A percentile compares a stretch with the other conserved stretches of the same genome.
phyloP scores from a whole-genome alignment of 2,329 filamentous ascomycete species.

The Myotisia sp. region DNA sequence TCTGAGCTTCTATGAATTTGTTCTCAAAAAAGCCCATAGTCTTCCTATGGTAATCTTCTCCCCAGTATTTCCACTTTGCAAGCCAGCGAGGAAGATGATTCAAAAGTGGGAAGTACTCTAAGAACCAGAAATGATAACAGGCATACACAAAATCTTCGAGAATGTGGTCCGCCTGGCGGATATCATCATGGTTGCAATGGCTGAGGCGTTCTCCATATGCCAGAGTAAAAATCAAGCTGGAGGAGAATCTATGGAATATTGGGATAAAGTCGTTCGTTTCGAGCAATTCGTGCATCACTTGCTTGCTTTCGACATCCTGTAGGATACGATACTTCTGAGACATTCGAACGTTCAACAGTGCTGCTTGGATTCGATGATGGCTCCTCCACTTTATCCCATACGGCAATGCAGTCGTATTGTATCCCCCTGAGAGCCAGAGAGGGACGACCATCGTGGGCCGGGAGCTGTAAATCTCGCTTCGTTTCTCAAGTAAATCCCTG shows the following conservation, averaged over 20 bases:
- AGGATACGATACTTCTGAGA: slow-evolving; percentile 8
- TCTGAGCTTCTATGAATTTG: background rate
- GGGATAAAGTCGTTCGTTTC: slow-evolving; percentile 8
- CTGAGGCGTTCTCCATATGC: slow-evolving; percentile 11
- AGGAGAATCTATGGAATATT: slow-evolving; percentile 9
- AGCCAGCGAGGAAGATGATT: background rate
- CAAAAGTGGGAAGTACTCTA: slow-evolving; percentile 6
- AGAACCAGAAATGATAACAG: slow-evolving; percentile 3
- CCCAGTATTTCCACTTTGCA: background rate
- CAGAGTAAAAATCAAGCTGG: slow-evolving; percentile 10
- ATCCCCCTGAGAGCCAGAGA: slow-evolving; percentile 1
- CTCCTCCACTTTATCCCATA: slow-evolving; percentile 9
- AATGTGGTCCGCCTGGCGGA: slow-evolving; percentile 14
- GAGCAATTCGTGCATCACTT: slow-evolving; percentile 11
- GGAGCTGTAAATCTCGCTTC: slow-evolving; percentile 27
- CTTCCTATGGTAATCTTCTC: background rate
- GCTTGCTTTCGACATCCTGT: slow-evolving; percentile 11
- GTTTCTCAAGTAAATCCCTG: slow-evolving; percentile 27
- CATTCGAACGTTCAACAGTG: slow-evolving; percentile 5
- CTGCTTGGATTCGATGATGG: slow-evolving; percentile 10
- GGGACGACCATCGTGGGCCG: slow-evolving; percentile 10
- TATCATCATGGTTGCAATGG: slow-evolving; percentile 3
- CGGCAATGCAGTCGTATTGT: slow-evolving; percentile 4
- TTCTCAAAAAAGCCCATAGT: background rate
- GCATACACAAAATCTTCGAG: background rate